A percentile compares a stretch with the other conserved stretches of the same genome.
Evolutionary conservation across 495 filamentous ascomycete genomes (phyloP).

Genomic region (Hyaloscypha variabilis): DNA sequence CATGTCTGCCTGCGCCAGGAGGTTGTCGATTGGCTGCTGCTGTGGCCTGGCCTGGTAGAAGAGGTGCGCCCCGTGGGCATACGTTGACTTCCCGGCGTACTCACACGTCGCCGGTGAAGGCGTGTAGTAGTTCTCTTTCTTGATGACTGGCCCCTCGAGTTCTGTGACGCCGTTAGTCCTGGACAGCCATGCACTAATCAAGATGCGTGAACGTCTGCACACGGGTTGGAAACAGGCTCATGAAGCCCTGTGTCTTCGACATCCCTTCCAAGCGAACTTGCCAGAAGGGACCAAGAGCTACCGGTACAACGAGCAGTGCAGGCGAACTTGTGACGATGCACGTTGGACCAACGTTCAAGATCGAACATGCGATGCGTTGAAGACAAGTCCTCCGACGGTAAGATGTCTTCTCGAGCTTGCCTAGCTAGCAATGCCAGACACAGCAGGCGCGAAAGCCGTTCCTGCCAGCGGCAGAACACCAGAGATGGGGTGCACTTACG

Average conservation of each 20-base stretch:
- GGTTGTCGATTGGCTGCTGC: conserved; percentile 8
- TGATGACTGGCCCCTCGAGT: conserved; percentile 10
- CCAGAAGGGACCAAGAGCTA: background rate
- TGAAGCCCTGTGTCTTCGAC: background rate
- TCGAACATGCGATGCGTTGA: too few species aligned
- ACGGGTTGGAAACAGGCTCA: background rate
- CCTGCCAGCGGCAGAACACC: background rate
- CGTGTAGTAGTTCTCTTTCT: conserved; percentile 12
- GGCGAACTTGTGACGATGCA: too few species aligned
- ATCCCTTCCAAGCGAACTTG: background rate
- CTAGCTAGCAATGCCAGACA: background rate
- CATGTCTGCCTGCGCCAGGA: conserved; percentile 11
- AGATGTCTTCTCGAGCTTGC: background rate
- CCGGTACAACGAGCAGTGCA: background rate
- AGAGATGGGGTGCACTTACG: background rate
- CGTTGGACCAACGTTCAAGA: too few species aligned
- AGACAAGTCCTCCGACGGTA: background rate
- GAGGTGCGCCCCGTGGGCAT: background rate
- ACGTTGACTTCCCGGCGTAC: background rate
- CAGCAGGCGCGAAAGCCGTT: background rate
- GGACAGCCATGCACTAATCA: background rate
- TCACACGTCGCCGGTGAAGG: background rate
- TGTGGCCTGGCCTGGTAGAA: background rate
- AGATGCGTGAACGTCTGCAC: background rate
- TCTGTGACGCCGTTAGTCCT: conserved; percentile 5